A percentile compares a stretch with the other conserved stretches of the same genome.
These are phyloP conservation scores for Lagenaria siceraria DNA, from an alignment of 306 rosid genomes.

Conservation along the genomic window DNA sequence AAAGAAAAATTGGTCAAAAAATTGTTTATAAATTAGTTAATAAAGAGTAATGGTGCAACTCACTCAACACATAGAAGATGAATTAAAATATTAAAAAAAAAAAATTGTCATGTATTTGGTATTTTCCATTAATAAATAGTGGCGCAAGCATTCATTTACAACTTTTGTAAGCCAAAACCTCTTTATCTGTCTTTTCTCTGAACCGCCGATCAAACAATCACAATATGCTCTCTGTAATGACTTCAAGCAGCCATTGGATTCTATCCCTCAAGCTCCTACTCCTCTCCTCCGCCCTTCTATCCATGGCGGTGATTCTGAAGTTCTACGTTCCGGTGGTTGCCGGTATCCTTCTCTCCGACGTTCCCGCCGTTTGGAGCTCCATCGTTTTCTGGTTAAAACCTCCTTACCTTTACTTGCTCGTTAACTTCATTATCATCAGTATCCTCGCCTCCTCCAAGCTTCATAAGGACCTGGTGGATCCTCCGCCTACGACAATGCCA, in stretches of 20 bases:
- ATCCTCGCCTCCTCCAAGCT: constrained; percentile 64
- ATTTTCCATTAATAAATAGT: not conserved
- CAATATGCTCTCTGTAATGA: not conserved
- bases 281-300: constrained; percentile 45
- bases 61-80: no score
- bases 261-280: constrained; percentile 31
- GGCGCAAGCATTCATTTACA: not conserved
- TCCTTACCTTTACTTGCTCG: constrained; percentile 63
- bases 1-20: no score
- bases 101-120: no score
- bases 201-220: not conserved
- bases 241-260: constrained; percentile 16
- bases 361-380: constrained; percentile 51
- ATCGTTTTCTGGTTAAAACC: constrained; percentile 47
- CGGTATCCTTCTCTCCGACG: constrained; percentile 33
- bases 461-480: constrained; percentile 16
- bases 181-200: not conserved
- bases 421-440: constrained; percentile 74
- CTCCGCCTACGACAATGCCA: not conserved
- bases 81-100: no score
- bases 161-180: not conserved
- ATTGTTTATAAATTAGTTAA: no score
- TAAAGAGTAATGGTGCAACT: no score
- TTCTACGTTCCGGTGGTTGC: constrained; percentile 39
- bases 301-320: constrained; percentile 53